Conservation (phyloP, 2,329 filamentous ascomycete species). For the Fusarium cyanostomum region DNA sequence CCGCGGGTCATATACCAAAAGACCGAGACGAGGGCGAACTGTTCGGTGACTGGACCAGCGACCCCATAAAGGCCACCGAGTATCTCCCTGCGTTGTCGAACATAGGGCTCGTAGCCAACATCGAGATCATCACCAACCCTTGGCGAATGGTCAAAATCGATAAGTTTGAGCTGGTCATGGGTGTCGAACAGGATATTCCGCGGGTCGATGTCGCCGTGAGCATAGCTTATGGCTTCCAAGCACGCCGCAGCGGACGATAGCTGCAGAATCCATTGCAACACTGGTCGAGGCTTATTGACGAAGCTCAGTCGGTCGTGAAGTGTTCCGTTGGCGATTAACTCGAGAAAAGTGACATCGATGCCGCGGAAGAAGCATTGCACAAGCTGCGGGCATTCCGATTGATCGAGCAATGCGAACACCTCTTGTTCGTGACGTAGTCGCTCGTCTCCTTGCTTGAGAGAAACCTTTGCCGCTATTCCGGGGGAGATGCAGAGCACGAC, state of each 20-base stretch:
- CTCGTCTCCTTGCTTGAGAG: conserved; percentile 22
- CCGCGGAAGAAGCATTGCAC: conserved; percentile 15
- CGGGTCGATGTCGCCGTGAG: conserved; percentile 32
- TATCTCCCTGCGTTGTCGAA: conserved; percentile 19
- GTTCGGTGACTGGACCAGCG: conserved; percentile 25
- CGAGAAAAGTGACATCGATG: conserved; percentile 28
- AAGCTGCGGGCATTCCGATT: conserved; percentile 14
- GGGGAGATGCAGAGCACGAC: conserved; percentile 27
- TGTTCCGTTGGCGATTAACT: conserved; percentile 18
- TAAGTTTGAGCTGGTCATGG: conserved; percentile 26
- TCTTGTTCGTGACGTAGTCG: conserved; percentile 22
- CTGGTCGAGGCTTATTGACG: conserved; percentile 8
- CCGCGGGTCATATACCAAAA: conserved; percentile 34
- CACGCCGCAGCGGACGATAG: conserved; percentile 18
- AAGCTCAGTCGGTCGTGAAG: conserved; percentile 22
- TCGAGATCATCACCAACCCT: conserved; percentile 14
- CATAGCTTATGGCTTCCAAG: conserved; percentile 24
- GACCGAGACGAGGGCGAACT: conserved; percentile 32
- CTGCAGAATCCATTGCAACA: conserved; percentile 28
- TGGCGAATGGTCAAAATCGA: conserved; percentile 32
- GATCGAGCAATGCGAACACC: conserved; percentile 22
- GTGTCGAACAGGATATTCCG: conserved; percentile 29
- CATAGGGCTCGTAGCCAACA: conserved; percentile 34
- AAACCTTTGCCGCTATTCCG: conserved; percentile 29
- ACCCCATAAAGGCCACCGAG: conserved; percentile 14